Evolutionary conservation across 78 protist genomes (phyloP).

Genomic region (slime mould (Dictyostelium discoideum)): DNA sequence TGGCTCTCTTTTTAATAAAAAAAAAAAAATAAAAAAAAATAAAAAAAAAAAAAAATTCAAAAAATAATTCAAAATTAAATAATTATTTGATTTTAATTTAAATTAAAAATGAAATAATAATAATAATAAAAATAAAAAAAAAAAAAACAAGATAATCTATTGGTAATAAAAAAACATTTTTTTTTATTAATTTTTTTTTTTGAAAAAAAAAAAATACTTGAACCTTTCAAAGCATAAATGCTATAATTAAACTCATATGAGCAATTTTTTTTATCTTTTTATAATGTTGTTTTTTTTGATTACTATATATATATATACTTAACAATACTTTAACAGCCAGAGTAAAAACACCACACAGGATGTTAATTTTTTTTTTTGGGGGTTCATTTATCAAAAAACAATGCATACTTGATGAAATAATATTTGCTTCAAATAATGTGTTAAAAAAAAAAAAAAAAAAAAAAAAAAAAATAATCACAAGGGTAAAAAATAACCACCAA

Average conservation of each 20-base stretch:
- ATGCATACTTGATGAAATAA: neutral
- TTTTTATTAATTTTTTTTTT: neutral
- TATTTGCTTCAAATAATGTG: neutral
- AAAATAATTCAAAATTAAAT: too few relatives aligned
- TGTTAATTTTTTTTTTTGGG: neutral
- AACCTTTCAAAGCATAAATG: neutral
- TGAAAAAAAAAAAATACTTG: too few relatives aligned
- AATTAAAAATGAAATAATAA: neutral
- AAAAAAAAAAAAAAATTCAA: neutral
- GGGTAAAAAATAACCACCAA: too few relatives aligned
- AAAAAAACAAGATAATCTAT: neutral
- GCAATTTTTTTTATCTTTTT: neutral
- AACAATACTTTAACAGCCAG: neutral
- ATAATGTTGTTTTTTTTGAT: neutral
- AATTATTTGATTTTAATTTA: too few relatives aligned
- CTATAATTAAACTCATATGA: neutral
- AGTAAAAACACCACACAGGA: neutral
- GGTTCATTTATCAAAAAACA: too few relatives aligned
- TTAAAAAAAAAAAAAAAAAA: too few relatives aligned
- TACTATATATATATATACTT: neutral
- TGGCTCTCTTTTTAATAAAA: neutral
- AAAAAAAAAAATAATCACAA: neutral
- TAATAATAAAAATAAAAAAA: neutral
- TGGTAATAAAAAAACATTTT: neutral
- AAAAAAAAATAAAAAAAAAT: neutral